Evolutionary conservation across 768 basidiomycete species (phyloP).

Genomic region (Coprinopsis sp.): DNA sequence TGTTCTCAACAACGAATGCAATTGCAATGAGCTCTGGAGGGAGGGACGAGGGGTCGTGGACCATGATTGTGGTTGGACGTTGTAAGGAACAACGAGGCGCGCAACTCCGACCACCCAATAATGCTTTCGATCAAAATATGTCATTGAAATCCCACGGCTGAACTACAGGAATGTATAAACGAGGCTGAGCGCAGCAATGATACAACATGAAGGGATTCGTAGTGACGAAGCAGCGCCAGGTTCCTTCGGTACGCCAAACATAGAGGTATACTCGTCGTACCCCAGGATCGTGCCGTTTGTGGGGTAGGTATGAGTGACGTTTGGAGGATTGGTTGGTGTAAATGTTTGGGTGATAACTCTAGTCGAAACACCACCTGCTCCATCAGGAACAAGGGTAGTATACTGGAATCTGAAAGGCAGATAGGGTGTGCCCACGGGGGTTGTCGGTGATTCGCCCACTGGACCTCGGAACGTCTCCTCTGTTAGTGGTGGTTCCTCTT

Average conservation of each 20-base stretch:
- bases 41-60: neutral
- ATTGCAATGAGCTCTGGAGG: conserved; percentile 36
- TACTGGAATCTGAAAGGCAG: conserved; percentile 48
- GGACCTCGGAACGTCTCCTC: conserved; percentile 47
- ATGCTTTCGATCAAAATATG: conserved; percentile 1
- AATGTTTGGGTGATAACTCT: conserved; percentile 32
- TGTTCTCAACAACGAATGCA: conserved; percentile 59
- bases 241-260: conserved; percentile 8
- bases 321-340: conserved; percentile 35
- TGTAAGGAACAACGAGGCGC: neutral
- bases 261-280: conserved; percentile 9
- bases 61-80: too few species aligned
- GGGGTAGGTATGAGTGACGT: conserved; percentile 18
- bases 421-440: conserved; percentile 29
- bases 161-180: too few species aligned
- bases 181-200: too few species aligned
- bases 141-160: too few species aligned
- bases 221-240: too few species aligned
- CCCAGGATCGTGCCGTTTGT: conserved; percentile 28
- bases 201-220: too few species aligned
- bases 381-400: conserved; percentile 41
- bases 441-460: conserved; percentile 49
- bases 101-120: neutral
- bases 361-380: too few species aligned
- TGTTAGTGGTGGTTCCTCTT: conserved; percentile 19